Conservation (phyloP, 2,329 filamentous ascomycete species). For the Talaromyces sp. region DNA sequence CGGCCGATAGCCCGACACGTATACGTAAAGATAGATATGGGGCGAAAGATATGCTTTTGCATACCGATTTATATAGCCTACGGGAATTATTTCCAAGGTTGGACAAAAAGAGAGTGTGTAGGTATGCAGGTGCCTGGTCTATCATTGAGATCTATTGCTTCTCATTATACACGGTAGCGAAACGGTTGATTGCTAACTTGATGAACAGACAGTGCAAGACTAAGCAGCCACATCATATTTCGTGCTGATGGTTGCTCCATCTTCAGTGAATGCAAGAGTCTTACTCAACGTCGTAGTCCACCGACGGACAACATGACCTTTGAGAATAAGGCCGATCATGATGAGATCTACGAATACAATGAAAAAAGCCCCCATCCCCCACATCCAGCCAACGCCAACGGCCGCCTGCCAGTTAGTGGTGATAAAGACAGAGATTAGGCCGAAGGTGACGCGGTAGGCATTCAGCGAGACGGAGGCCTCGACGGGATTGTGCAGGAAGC, state of each 20-base stretch:
- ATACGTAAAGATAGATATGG: no score
- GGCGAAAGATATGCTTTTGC: no score
- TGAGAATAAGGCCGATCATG: conserved; percentile 10
- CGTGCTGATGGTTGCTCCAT: conserved; percentile 18
- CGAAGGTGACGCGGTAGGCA: conserved; percentile 6
- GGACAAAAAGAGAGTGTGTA: no score
- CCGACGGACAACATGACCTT: conserved; percentile 10
- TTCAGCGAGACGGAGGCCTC: conserved; percentile 10
- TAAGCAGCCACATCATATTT: conserved; percentile 3
- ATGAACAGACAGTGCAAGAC: neutral
- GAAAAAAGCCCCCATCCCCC: conserved; percentile 9
- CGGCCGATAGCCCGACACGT: no score
- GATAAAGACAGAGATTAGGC: conserved; percentile 8
- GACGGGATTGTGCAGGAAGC: conserved; percentile 10
- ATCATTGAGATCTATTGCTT: no score
- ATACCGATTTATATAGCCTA: no score
- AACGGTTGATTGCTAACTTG: no score
- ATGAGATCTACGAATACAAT: conserved; percentile 8
- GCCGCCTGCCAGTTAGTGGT: conserved; percentile 4
- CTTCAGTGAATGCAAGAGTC: conserved; percentile 9
- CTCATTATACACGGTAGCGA: no score
- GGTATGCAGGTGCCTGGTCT: no score
- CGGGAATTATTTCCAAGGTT: no score
- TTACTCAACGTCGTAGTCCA: conserved; percentile 7
- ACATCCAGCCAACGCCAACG: conserved; percentile 11